phyloP scores from a whole-genome alignment of 352 stramenopile genomes.

The Globisporangium sylvaticum region DNA sequence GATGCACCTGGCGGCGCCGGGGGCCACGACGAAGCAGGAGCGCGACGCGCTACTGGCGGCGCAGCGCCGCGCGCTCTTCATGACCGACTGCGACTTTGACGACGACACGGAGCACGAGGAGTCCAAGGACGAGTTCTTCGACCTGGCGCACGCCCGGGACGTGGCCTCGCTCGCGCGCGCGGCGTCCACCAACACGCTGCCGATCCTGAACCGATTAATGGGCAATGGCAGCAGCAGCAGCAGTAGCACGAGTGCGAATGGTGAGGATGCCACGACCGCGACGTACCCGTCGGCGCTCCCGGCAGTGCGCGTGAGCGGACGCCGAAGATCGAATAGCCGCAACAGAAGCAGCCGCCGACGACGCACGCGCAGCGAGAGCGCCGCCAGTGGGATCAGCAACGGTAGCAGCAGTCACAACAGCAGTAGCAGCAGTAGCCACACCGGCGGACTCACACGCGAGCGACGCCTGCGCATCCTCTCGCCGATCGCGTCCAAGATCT shows the following conservation, averaged over 20 bases:
- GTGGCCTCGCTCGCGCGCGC: constrained; percentile 13
- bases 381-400: constrained; percentile 16
- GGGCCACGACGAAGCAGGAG: neutral
- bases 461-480: constrained; percentile 52
- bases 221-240: neutral
- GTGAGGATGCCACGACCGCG: constrained; percentile 6
- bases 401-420: constrained; percentile 14
- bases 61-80: constrained; percentile 8
- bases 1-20: neutral
- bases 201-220: constrained; percentile 7
- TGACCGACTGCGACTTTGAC: constrained; percentile 26
- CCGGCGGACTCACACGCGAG: constrained; percentile 13
- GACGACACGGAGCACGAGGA: constrained; percentile 36
- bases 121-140: constrained; percentile 12
- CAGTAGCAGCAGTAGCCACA: constrained; percentile 18
- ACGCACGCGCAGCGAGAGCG: constrained; percentile 36
- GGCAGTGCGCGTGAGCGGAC: constrained; percentile 18
- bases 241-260: neutral
- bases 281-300: constrained; percentile 14
- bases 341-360: constrained; percentile 24
- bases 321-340: constrained; percentile 29
- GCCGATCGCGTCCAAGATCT: constrained; percentile 40
- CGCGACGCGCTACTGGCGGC: neutral
- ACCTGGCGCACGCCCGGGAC: constrained; percentile 7
- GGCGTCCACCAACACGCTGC: constrained; percentile 12